Base-by-base conservation (phyloP, 495 filamentous ascomycete species). In the Penicillium cataractarum region DNA sequence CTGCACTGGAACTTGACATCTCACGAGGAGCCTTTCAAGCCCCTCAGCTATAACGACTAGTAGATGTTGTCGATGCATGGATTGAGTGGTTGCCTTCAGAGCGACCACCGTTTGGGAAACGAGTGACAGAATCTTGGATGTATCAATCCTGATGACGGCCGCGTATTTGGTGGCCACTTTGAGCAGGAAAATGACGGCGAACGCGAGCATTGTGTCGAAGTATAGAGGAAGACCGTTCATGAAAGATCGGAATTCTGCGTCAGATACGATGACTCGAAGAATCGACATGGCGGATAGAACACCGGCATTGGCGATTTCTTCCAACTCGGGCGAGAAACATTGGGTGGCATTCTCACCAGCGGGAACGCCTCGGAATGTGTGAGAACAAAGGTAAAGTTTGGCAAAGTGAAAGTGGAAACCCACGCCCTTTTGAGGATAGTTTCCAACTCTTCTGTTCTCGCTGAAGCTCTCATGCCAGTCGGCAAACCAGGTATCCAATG, bases 181-280 rank as follows among this genome's bases (percentile, higher is more conserved):
- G 31, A 77, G 62, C 1, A 77, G 60, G 51, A 78, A 78, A 1
- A 77, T 61, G 1, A 74, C 68, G 8, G 73, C 71, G 58, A 78
- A 78, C 9, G 76, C 76, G 27, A 74, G 57, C 75, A 78, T 77
- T 0, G 67, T 77, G 57, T 73, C 63, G 31, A 76, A 74, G 26
- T 76, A 77, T 6, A 73, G 35, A 1, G 75, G 75, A 8, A 77
- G 59, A 0, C 74, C 73, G 33, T 75, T 72, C 48, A 75, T 44
- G 32, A 70, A 70, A 0, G 73, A 72, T 55, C 64, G 62, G n/a
- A 75, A 65, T 40, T 75, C 72, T 7, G 46, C 55, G 42, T 75
- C 71, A 1, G 60, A 69, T 3, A 71, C 63, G 51, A 74, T 72
- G n/a, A 71, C 67, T 6, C 62, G 52, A 3, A 75, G 57, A 48